Evolutionary conservation across 495 filamentous ascomycete genomes (phyloP), one percentile per base, ranked within the genome.

Genomic region (Jackrogersella minutella): DNA sequence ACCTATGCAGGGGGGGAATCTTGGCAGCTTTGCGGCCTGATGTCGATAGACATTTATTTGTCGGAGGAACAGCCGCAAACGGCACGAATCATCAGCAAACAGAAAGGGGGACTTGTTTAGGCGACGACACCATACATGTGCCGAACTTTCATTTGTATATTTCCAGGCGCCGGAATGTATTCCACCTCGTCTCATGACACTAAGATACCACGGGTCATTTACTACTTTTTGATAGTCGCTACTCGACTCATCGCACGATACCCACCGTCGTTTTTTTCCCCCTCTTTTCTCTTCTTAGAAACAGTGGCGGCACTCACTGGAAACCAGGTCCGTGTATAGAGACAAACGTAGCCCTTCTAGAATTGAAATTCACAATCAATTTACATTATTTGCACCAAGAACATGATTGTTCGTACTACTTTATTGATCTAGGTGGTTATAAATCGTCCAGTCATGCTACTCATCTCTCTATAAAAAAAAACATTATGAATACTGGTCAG

Each of bases 151-250:
- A 16, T 64, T 57, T 40, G 41, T 69, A 40, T 49, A 60, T 51
- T 69, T 64, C 39, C 37, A 14, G 56, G 66, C 56, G 66, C 61
- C 28, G 61, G 57, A 47, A 41, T 44, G 65, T 65, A 64, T 43
- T 26, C 51, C 51, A 46, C 51, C 19, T 58, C 24, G 36, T 56
- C 51, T 58, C 51, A 62, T 55, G 61, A 60, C 61, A 57, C 36
- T 51, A 46, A 46, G 41, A 46, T 46, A 46, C 41, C 41, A 46
- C 13, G 41, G 17, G 28, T 43, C 46, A 52, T 61, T 68, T 53
- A n/a, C n/a, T 68, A 40, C 22, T 63, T 26, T 62, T 57, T 51
- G 47, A 68, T 59, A 66, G 56, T 37, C 19, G 6, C 19, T 49
- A 8, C 19, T 54, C 44, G 22, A 31, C 31, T 31, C 26, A 41